These are phyloP conservation scores for Baeospora myosura DNA, from an alignment of 1,284 basidiomycete species.

Conservation along the genomic window DNA sequence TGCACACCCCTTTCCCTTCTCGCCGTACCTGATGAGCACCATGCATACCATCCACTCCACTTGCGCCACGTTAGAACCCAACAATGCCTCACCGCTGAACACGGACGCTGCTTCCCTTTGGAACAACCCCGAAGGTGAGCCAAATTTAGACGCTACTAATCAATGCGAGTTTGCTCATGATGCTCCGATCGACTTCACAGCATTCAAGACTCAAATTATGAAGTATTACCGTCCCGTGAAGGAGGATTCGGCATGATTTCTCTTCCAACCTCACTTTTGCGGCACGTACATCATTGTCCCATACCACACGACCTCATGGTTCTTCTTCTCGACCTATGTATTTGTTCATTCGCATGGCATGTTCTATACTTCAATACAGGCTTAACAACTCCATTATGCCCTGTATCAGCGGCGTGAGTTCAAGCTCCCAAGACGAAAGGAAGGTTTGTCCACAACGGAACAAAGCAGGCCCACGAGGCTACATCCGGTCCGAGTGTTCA, in stretches of 20 bases:
- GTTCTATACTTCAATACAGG: no score
- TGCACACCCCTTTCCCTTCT: slow-evolving; percentile 8
- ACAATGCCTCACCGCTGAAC: slow-evolving; percentile 83
- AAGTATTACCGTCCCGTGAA: slow-evolving; percentile 63
- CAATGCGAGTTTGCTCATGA: background rate
- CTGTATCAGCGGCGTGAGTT: no score
- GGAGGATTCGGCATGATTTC: slow-evolving; percentile 34
- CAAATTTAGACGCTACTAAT: background rate
- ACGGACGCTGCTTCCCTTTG: slow-evolving; percentile 75
- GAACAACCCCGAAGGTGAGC: slow-evolving; percentile 58
- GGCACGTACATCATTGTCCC: no score
- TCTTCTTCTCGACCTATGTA: no score
- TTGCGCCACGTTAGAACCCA: slow-evolving; percentile 56
- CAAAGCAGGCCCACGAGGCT: no score
- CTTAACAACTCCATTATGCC: no score
- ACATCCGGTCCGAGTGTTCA: no score
- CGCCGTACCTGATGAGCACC: background rate
- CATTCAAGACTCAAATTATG: slow-evolving; percentile 66
- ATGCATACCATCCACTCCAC: slow-evolving; percentile 9
- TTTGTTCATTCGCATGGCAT: slow-evolving; percentile 5
- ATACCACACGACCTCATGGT: no score
- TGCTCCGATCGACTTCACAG: slow-evolving; percentile 25
- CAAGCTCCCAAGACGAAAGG: no score
- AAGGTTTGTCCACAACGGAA: no score
- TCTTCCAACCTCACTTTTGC: slow-evolving; percentile 2